phyloP scores from a whole-genome alignment of 2,329 filamentous ascomycete genomes.

The Byssochlamys sp. region DNA sequence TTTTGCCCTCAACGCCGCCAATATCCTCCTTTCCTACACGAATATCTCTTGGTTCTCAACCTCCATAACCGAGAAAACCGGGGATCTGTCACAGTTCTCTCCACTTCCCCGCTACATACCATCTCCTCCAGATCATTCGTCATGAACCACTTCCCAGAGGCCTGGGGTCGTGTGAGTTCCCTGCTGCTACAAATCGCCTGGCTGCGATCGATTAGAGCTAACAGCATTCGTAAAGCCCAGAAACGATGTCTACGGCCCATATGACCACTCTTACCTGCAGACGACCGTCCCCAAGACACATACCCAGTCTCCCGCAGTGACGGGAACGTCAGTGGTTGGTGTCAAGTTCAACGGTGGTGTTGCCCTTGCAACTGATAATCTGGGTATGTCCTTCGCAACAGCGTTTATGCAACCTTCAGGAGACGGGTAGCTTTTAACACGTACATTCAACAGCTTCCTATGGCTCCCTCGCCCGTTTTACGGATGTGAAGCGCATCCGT shows the following conservation, averaged over 20 bases:
- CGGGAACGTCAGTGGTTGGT: constrained; percentile 87
- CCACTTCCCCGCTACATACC: not conserved
- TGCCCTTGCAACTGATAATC: constrained; percentile 91
- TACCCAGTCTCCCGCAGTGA: constrained; percentile 87
- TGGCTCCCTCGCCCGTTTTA: constrained; percentile 91
- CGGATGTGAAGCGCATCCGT: constrained; percentile 88
- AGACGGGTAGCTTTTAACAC: constrained; percentile 7
- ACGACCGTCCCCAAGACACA: constrained; percentile 62
- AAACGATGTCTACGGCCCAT: constrained; percentile 92
- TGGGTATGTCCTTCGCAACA: constrained; percentile 51
- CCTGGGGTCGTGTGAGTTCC: constrained; percentile 53
- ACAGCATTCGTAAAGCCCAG: constrained; percentile 57
- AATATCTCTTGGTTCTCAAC: not conserved
- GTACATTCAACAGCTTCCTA: constrained; percentile 64
- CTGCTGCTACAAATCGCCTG: constrained; percentile 12
- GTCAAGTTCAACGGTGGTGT: constrained; percentile 95
- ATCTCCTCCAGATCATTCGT: constrained; percentile 12
- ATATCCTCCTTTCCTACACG: not conserved
- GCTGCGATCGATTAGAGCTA: constrained; percentile 22
- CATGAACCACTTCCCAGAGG: constrained; percentile 59
- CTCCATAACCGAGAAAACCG: not conserved
- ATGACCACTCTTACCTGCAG: constrained; percentile 78
- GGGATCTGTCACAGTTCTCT: not conserved
- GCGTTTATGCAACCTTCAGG: not conserved
- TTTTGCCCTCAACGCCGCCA: not conserved